These are phyloP conservation scores for Catunica adiposa DNA, from an alignment of 2,329 filamentous ascomycete species.

Conservation along the genomic window DNA sequence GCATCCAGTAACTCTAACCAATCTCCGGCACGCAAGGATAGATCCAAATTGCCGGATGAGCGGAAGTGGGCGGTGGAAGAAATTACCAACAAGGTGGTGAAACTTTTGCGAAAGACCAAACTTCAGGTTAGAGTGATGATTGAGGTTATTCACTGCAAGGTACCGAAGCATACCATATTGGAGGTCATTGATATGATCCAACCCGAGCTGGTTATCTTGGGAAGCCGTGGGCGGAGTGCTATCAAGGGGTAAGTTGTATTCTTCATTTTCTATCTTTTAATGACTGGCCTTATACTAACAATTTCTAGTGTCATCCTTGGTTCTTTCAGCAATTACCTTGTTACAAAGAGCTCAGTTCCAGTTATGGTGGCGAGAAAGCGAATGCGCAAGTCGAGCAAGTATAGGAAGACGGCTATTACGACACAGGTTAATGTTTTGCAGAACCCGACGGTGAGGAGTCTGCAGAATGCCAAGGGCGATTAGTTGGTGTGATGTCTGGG, in stretches of 20 bases:
- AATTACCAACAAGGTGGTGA: constrained; percentile 72
- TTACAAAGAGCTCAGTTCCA: constrained; percentile 89
- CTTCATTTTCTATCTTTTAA: background rate
- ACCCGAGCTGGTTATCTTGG: constrained; percentile 83
- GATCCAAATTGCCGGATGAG: constrained; percentile 55
- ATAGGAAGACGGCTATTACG: constrained; percentile 47
- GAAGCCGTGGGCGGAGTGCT: constrained; percentile 77
- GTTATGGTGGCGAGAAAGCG: constrained; percentile 96
- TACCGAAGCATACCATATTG: constrained; percentile 84
- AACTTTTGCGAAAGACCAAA: constrained; percentile 73
- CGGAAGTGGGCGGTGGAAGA: constrained; percentile 64
- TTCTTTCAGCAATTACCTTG: constrained; percentile 92
- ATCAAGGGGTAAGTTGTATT: constrained; percentile 61
- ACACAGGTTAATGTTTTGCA: constrained; percentile 69
- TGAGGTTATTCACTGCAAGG: constrained; percentile 97
- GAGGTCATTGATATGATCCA: constrained; percentile 91
- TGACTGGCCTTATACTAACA: constrained; percentile 21
- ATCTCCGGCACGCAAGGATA: constrained; percentile 23
- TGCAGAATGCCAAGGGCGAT: constrained; percentile 62
- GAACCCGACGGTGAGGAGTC: constrained; percentile 47
- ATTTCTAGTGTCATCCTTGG: constrained; percentile 65
- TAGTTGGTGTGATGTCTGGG: constrained; percentile 23
- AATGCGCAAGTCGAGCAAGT: constrained; percentile 71
- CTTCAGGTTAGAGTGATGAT: constrained; percentile 86
- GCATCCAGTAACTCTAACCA: constrained; percentile 13